phyloP scores from a whole-genome alignment of 2,329 filamentous ascomycete genomes.

The Colletotrichum gloeosporioides region DNA sequence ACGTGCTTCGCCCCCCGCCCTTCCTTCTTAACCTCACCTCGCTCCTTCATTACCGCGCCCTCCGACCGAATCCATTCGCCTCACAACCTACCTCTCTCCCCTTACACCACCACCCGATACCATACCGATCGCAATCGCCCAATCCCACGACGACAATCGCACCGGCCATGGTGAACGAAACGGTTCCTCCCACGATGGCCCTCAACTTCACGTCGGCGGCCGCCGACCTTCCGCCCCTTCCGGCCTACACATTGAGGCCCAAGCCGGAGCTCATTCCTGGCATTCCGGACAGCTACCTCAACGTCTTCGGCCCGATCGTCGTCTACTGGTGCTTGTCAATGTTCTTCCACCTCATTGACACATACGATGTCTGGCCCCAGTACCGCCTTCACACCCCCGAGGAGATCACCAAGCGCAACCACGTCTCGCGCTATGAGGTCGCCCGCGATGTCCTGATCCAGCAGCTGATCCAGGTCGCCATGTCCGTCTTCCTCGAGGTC shows the following conservation, averaged over 20 bases:
- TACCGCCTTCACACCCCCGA: slow-evolving; percentile 96
- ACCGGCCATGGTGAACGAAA: slow-evolving; percentile 45
- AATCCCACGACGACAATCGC: neutral
- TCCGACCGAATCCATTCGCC: neutral
- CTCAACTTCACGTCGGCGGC: slow-evolving; percentile 60
- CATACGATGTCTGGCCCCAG: slow-evolving; percentile 83
- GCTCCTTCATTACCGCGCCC: neutral
- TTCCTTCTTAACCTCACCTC: neutral
- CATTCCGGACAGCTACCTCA: slow-evolving; percentile 81
- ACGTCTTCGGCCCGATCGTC: slow-evolving; percentile 76
- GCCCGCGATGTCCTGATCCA: slow-evolving; percentile 91
- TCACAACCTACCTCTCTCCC: neutral
- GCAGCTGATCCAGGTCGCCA: slow-evolving; percentile 84
- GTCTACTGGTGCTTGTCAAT: slow-evolving; percentile 89
- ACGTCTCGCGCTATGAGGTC: slow-evolving; percentile 83
- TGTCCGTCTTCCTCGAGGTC: slow-evolving; percentile 70
- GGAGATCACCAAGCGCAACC: slow-evolving; percentile 87
- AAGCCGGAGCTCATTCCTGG: slow-evolving; percentile 76
- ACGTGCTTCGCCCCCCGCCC: neutral
- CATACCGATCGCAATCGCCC: neutral
- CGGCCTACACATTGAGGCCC: slow-evolving; percentile 75
- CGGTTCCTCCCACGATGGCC: slow-evolving; percentile 33
- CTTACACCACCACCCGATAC: neutral
- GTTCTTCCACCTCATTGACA: slow-evolving; percentile 87
- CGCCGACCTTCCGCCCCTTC: slow-evolving; percentile 81